Conservation (phyloP, 164 flowering plant species). For the Vitis rotundifolia region DNA sequence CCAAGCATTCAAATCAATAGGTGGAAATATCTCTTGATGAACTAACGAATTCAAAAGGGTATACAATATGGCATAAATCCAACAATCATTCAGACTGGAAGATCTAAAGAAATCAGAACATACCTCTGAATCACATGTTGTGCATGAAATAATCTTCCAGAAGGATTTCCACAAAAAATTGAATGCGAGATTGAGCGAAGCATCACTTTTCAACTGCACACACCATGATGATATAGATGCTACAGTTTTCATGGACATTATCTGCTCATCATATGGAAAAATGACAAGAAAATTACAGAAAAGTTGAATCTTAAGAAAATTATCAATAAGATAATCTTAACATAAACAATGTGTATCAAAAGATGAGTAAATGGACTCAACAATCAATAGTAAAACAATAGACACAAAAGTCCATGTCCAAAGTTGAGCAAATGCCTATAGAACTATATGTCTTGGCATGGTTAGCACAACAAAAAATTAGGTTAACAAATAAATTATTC, state of each 20-base stretch:
- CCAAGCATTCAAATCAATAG: constrained; percentile 12
- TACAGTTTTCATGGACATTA: constrained; percentile 57
- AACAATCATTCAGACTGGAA: not conserved
- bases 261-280: constrained; percentile 43
- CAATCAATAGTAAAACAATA: not conserved
- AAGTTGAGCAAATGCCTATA: not conserved
- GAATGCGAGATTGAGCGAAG: constrained; percentile 31
- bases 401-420: not conserved
- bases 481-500: not conserved
- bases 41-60: not conserved
- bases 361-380: not conserved
- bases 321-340: not conserved
- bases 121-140: constrained; percentile 69
- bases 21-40: constrained; percentile 1
- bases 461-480: not conserved
- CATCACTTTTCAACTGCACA: constrained; percentile 30
- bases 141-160: constrained; percentile 50
- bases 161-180: constrained; percentile 66
- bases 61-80: not conserved
- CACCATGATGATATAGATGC: constrained; percentile 61
- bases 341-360: not conserved
- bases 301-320: not conserved
- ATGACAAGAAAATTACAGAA: constrained; percentile 2
- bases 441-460: no score
- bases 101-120: constrained; percentile 1